These are phyloP conservation scores for Pseudozyma thailandica DNA, from an alignment of 1,284 basidiomycete species.

Conservation along the genomic window DNA sequence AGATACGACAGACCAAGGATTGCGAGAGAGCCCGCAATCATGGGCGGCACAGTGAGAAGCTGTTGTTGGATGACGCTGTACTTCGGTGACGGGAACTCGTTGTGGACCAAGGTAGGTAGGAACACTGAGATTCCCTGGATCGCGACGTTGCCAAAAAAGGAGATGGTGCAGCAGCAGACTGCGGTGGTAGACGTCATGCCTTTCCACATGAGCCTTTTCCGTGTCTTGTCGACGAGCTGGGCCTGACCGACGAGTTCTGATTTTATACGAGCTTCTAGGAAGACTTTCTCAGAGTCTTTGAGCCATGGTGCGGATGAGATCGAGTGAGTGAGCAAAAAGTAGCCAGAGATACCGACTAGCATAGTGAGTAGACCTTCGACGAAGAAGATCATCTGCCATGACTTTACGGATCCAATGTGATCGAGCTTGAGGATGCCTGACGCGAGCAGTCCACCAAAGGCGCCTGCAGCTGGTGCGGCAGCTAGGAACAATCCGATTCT, in stretches of 20 bases:
- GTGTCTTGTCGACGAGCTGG: neutral
- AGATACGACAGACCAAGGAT: slow-evolving; percentile 67
- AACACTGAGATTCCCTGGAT: slow-evolving; percentile 59
- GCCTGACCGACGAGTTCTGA: neutral
- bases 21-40: slow-evolving; percentile 69
- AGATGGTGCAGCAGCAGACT: neutral
- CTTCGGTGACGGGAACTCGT: slow-evolving; percentile 75
- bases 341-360: slow-evolving; percentile 71
- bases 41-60: slow-evolving; percentile 75
- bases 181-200: neutral
- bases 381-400: slow-evolving; percentile 73
- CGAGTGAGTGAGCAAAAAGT: slow-evolving; percentile 75
- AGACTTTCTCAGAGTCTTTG: slow-evolving; percentile 71
- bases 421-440: slow-evolving; percentile 75
- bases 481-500: slow-evolving; percentile 73
- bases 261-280: slow-evolving; percentile 71
- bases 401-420: slow-evolving; percentile 71
- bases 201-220: neutral
- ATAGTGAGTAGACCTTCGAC: slow-evolving; percentile 74
- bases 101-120: slow-evolving; percentile 64
- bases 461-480: slow-evolving; percentile 50
- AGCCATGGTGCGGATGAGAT: slow-evolving; percentile 73
- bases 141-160: slow-evolving; percentile 51
- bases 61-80: slow-evolving; percentile 74
- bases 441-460: slow-evolving; percentile 70